Evolutionary conservation across 805 yeast species (phyloP).

Genomic region (Candida schatavii): DNA sequence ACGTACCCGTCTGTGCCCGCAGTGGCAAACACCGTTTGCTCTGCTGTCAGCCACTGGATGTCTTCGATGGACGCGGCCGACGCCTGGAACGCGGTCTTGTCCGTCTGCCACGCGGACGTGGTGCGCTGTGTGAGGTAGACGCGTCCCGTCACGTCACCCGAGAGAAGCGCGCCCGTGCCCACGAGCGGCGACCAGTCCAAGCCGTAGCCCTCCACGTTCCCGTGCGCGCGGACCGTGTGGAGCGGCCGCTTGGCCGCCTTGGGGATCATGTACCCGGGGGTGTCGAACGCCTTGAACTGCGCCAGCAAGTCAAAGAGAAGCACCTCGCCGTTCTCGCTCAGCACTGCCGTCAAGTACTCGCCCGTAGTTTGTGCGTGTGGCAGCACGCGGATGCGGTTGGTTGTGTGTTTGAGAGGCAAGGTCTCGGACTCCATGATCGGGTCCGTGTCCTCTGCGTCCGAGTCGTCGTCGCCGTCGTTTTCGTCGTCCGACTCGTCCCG

Average conservation of each 20-base stretch:
- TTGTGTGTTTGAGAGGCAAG: constrained; percentile 75
- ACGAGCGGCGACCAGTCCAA: constrained; percentile 93
- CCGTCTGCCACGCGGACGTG: constrained; percentile 79
- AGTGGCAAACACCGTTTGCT: constrained; percentile 91
- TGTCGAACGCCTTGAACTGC: constrained; percentile 78
- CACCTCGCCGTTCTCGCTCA: constrained; percentile 90
- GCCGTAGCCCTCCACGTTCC: constrained; percentile 96
- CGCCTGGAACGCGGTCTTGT: constrained; percentile 72
- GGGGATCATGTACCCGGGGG: constrained; percentile 82
- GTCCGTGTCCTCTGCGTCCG: constrained; percentile 63
- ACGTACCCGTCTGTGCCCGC: constrained; percentile 90
- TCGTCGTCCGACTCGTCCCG: constrained; percentile 77
- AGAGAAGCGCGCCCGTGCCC: constrained; percentile 72
- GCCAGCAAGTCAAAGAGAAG: constrained; percentile 76
- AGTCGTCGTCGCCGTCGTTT: constrained; percentile 70
- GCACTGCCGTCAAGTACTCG: constrained; percentile 82
- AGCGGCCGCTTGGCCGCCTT: constrained; percentile 75
- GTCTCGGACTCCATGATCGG: constrained; percentile 86
- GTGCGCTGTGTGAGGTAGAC: constrained; percentile 76
- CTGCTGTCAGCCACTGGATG: constrained; percentile 93
- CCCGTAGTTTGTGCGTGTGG: constrained; percentile 74
- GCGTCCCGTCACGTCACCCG: constrained; percentile 89
- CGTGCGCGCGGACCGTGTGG: constrained; percentile 81
- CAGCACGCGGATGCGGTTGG: constrained; percentile 82
- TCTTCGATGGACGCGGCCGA: constrained; percentile 85